A percentile compares a stretch with the other conserved stretches of the same genome.
Conservation (phyloP, 2,329 filamentous ascomycete species). For the Fonsecaea monophora region DNA sequence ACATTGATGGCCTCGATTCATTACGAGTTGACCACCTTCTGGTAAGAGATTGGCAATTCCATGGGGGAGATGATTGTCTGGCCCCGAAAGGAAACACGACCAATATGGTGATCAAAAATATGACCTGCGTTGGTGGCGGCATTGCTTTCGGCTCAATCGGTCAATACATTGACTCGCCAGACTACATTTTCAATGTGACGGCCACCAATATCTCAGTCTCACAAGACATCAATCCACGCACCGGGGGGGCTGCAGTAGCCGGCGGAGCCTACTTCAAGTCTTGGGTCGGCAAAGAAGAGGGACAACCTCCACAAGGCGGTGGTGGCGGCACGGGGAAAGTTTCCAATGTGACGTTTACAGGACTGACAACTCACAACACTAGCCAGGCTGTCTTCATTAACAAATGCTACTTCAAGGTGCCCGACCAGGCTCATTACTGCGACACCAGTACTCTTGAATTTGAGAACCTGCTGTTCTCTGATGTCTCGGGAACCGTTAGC, state of each 20-base stretch:
- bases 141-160: conserved; percentile 14
- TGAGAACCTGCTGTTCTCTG: conserved; percentile 12
- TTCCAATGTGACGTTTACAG: conserved; percentile 12
- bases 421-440: conserved; percentile 14
- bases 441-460: conserved; percentile 22
- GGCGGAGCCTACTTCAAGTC: conserved; percentile 21
- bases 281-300: conserved; percentile 14
- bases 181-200: conserved; percentile 18
- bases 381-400: conserved; percentile 10
- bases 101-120: conserved; percentile 16
- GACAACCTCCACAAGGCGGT: conserved; percentile 14
- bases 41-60: conserved; percentile 15
- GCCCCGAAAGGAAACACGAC: conserved; percentile 18
- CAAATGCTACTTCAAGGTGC: conserved; percentile 19
- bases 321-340: conserved; percentile 13
- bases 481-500: conserved; percentile 18
- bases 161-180: conserved; percentile 16
- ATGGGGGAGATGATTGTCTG: conserved; percentile 17
- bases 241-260: conserved; percentile 8
- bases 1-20: conserved; percentile 20
- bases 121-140: conserved; percentile 15
- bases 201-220: conserved; percentile 12
- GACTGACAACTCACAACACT: conserved; percentile 14
- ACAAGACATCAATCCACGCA: conserved; percentile 12
- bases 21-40: conserved; percentile 19